Base-by-base conservation (phyloP, 306 rosid species). In the Alnus rubra region DNA sequence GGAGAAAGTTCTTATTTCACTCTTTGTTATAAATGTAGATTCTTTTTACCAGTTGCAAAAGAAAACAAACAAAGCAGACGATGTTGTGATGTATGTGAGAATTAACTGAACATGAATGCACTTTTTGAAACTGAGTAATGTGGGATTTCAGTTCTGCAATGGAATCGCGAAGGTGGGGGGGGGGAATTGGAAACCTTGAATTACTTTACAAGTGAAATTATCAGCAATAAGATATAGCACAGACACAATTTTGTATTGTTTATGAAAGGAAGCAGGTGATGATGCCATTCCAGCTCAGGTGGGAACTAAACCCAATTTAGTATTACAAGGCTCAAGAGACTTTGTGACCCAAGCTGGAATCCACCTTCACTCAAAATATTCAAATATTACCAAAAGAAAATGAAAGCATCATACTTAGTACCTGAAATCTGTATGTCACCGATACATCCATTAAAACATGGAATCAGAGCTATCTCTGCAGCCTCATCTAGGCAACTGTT, bases 401-500 rank as follows among this genome's bases (percentile, higher is more conserved):
- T 39, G 31, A 37, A 65, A 74, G 47, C 19, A 75, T 44, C 35
- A 75, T 69, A 74, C 60, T 55, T 56, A 58, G 42, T 85, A 95
- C 98, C 98, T 82, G 97, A 69, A 85, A 92, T 88, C 73, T 63
- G 79, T 79, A 89, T 79, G 71, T 91, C 94, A 77, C 91, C 87
- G 75, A 92, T 79, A 78, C 53, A 69, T 74, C 92, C 96, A 58
- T 64, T 59, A 86, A 91, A 95, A 54, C 85, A 78, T 63, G 96
- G 92, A 63, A 91, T 69, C 44, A 86, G 71, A 35, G 98, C 98
- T 79, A 75, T 73, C 83, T 80, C 98, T 44, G 92, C 91, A 51
- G 97, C 97, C 82, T 88, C 90, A 86, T 95, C 98, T 35, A 92
- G 80, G 87, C 97, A 95, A 52, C 98, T 95, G 88, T 85, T 74